These are phyloP conservation scores for Phascolomyces articulosus DNA, from an alignment of 371 early-diverging fungal genomes.

Conservation along the genomic window DNA sequence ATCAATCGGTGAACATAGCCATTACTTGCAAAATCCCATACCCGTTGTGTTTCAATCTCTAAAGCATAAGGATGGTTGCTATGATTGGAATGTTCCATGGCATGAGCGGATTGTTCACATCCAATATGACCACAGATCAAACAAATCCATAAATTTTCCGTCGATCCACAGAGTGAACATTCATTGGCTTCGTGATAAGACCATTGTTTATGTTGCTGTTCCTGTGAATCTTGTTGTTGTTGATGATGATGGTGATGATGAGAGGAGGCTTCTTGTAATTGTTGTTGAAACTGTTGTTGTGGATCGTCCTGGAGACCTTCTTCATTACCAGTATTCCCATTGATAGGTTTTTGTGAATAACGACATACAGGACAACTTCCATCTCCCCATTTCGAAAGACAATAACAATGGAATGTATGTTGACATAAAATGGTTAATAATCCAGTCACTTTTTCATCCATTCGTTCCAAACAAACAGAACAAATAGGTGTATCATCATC, in stretches of 20 bases:
- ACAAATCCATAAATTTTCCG: slow-evolving; percentile 89
- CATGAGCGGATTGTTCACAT: slow-evolving; percentile 84
- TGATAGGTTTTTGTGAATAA: slow-evolving; percentile 61
- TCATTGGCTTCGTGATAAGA: slow-evolving; percentile 34
- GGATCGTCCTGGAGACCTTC: background rate
- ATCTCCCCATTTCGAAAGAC: slow-evolving; percentile 90
- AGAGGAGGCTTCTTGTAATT: slow-evolving; percentile 16
- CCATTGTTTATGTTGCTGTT: slow-evolving; percentile 6
- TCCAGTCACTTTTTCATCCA: slow-evolving; percentile 85
- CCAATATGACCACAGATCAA: slow-evolving; percentile 92
- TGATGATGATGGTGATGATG: no score
- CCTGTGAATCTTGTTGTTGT: slow-evolving; percentile 6
- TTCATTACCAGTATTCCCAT: no score
- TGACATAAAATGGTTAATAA: slow-evolving; percentile 92
- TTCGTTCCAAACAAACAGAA: slow-evolving; percentile 91
- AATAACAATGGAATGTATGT: slow-evolving; percentile 91
- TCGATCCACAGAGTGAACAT: slow-evolving; percentile 73
- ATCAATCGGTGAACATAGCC: slow-evolving; percentile 89
- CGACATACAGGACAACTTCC: slow-evolving; percentile 95
- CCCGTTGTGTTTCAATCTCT: slow-evolving; percentile 92
- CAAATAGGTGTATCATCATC: slow-evolving; percentile 81
- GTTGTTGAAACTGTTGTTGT: slow-evolving; percentile 19
- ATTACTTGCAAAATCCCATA: slow-evolving; percentile 97
- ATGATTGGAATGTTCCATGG: slow-evolving; percentile 78
- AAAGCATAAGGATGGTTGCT: slow-evolving; percentile 89